phyloP scores from a whole-genome alignment of 2,329 filamentous ascomycete species.

The Pyricularia sp. region DNA sequence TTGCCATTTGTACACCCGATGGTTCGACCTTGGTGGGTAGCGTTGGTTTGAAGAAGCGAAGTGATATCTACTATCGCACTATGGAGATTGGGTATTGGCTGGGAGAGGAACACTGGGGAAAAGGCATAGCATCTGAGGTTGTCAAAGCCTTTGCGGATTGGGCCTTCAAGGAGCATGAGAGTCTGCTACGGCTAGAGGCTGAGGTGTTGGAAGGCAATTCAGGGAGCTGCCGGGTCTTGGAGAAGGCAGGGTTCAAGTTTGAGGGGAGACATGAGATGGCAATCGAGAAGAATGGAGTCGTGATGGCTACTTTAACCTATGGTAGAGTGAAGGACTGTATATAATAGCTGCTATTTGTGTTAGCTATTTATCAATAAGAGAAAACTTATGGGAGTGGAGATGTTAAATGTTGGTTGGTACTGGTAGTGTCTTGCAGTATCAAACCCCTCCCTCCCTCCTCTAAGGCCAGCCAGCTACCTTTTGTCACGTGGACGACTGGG shows the following conservation, averaged over 20 bases:
- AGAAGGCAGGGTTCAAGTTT: conserved; percentile 25
- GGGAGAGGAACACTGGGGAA: conserved; percentile 28
- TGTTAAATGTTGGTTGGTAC: neutral
- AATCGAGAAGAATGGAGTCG: neutral
- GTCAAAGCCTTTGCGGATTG: conserved; percentile 25
- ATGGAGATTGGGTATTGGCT: conserved; percentile 39
- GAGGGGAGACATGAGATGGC: conserved; percentile 22
- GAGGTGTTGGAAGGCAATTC: conserved; percentile 22
- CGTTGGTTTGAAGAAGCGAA: conserved; percentile 23
- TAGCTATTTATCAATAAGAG: neutral
- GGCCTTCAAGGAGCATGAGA: conserved; percentile 28
- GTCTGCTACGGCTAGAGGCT: conserved; percentile 29
- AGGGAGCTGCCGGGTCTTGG: conserved; percentile 27
- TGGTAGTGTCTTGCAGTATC: neutral
- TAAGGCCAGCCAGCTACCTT: neutral
- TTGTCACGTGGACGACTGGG: neutral
- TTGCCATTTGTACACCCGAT: conserved; percentile 20
- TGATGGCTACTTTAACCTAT: neutral
- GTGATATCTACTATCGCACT: conserved; percentile 27
- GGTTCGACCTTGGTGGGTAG: conserved; percentile 23
- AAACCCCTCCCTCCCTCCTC: neutral
- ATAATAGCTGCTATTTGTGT: neutral
- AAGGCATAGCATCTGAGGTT: conserved; percentile 31
- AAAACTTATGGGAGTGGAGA: neutral
- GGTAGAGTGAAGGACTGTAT: neutral